Evolutionary conservation across 2,329 filamentous ascomycete species (phyloP).

Genomic region (Beauveria australis): DNA sequence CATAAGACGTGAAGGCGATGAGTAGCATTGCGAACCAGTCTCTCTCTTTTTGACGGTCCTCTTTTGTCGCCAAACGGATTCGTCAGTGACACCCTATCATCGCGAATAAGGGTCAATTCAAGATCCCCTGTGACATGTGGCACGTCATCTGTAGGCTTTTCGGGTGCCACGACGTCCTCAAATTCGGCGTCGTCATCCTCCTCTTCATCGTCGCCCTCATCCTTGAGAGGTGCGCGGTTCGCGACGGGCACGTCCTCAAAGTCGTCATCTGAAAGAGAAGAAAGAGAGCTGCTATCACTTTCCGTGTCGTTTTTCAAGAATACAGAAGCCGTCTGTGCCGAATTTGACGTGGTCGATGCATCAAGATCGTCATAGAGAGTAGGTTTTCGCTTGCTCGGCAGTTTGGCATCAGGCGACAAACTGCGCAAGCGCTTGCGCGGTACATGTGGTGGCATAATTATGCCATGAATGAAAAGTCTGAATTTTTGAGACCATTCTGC

Average conservation of each 20-base stretch:
- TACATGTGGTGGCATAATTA: constrained; percentile 58
- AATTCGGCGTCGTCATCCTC: constrained; percentile 51
- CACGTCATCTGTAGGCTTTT: constrained; percentile 21
- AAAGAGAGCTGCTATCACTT: constrained; percentile 40
- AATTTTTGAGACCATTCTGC: neutral
- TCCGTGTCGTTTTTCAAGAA: constrained; percentile 36
- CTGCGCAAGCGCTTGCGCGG: constrained; percentile 57
- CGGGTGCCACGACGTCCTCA: constrained; percentile 45
- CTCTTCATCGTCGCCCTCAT: constrained; percentile 36
- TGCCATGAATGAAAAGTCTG: neutral
- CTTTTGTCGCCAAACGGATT: constrained; percentile 63
- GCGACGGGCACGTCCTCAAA: constrained; percentile 56
- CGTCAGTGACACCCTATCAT: constrained; percentile 50
- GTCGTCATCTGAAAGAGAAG: constrained; percentile 47
- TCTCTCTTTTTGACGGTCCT: constrained; percentile 76
- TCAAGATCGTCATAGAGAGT: constrained; percentile 57
- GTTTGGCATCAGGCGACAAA: constrained; percentile 20
- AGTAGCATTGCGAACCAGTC: constrained; percentile 65
- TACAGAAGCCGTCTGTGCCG: constrained; percentile 34
- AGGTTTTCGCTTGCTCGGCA: constrained; percentile 34
- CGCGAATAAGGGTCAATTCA: constrained; percentile 60
- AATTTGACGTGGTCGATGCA: constrained; percentile 35
- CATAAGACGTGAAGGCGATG: constrained; percentile 86
- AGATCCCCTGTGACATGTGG: constrained; percentile 55
- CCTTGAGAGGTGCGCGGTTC: constrained; percentile 40